Evolutionary conservation across 2,329 filamentous ascomycete species (phyloP), one percentile per base, ranked within the genome.

Genomic region (Chrysoporthe austroafricana): DNA sequence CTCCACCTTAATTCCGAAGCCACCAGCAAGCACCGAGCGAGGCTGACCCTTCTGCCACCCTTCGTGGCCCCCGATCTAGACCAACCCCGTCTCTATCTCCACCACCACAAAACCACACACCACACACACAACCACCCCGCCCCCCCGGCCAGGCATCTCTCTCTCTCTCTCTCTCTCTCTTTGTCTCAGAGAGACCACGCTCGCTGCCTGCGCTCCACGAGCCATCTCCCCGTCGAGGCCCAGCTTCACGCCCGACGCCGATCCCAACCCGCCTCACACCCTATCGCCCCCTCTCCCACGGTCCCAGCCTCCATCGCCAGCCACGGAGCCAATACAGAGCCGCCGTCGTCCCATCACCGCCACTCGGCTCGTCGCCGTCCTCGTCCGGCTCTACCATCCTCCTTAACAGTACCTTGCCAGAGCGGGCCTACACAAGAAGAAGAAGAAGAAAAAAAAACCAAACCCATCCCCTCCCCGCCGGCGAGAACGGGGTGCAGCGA

Each of bases 321-420:
- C 81, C 77, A 85, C 84, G 84, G 83, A 83, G 79, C 77, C 78
- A 73, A 79, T 78, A 81, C 81, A 80, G 78, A 76, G 62, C 66
- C 66, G 77, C 79, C 79, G 75, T 73, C 78, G 78, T 76, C 77
- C 75, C 74, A 78, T 83, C 77, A 74, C 83, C 76, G 71, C 81
- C 75, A 69, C 81, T 76, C 73, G 76, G 72, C 76, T 83, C 75
- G 80, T 85, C 77, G 83, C 83, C 80, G 75, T 79, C 73, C 77
- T 83, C 75, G 80, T 86, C 76, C 76, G 82, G 76, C 76, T 84
- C 70, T 81, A 83, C 73, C 84, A 87, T 72, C 85, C 85, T 79
- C 85, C 84, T 71, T 86, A 86, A 74, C 69, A 80, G 73, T 64
- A 62, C 70, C 70, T 67, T 70, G 69, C 68, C 69, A 71, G 66